These are phyloP conservation scores for Tetrapisispora arboricola DNA, from an alignment of 805 yeast species.

Conservation along the genomic window DNA sequence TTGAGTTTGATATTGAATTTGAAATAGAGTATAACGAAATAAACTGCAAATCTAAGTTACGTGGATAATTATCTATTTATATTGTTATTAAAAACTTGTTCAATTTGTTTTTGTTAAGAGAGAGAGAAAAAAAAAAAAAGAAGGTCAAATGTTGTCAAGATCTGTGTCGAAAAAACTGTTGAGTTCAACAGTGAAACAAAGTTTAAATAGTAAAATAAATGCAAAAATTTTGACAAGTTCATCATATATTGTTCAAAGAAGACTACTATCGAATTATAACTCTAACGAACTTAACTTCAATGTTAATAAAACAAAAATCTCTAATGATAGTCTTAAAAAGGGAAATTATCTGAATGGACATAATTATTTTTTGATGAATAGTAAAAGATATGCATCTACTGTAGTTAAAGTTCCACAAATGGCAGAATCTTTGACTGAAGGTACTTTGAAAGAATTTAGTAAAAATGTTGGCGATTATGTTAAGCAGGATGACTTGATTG, in stretches of 20 bases:
- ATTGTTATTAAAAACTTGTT: too few relatives aligned
- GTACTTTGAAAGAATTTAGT: constrained; percentile 65
- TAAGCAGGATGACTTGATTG: constrained; percentile 77
- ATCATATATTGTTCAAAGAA: background rate
- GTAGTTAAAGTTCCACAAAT: constrained; percentile 88
- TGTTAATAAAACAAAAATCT: background rate
- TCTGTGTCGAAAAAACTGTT: constrained; percentile 1
- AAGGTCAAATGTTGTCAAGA: background rate
- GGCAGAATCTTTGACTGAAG: constrained; percentile 98
- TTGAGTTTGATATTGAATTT: too few relatives aligned
- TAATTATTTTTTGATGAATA: background rate
- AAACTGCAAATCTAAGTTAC: too few relatives aligned
- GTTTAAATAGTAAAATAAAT: background rate
- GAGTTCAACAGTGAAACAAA: background rate
- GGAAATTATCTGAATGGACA: background rate
- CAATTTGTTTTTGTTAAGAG: too few relatives aligned
- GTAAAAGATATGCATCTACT: constrained; percentile 31
- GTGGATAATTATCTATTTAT: too few relatives aligned
- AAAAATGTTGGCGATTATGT: constrained; percentile 84
- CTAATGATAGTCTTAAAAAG: background rate
- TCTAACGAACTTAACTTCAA: background rate
- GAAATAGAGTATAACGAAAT: too few relatives aligned
- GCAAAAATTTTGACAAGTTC: background rate
- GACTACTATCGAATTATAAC: background rate
- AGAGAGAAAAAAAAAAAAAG: background rate